Evolutionary conservation across 768 basidiomycete species (phyloP).

Genomic region (Suillus plorans): DNA sequence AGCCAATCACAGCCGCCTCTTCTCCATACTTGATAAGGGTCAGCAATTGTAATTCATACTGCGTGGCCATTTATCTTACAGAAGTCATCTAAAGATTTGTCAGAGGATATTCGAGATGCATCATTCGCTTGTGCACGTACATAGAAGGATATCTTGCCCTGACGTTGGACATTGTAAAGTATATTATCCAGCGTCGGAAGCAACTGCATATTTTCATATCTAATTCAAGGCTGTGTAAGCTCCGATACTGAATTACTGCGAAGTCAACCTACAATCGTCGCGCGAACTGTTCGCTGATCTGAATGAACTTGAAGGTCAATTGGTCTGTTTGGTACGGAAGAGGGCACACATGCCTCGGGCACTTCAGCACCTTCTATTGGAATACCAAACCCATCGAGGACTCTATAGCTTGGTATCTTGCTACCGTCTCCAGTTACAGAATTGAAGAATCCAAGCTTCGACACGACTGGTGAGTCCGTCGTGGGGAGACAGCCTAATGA

Average conservation of each 20-base stretch:
- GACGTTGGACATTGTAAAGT: constrained; percentile 89
- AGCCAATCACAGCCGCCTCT: constrained; percentile 87
- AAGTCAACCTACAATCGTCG: constrained; percentile 50
- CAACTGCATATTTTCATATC: constrained; percentile 78
- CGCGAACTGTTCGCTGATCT: constrained; percentile 72
- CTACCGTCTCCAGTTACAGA: constrained; percentile 59
- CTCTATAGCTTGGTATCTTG: constrained; percentile 82
- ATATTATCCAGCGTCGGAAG: constrained; percentile 85
- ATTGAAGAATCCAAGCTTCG: constrained; percentile 79
- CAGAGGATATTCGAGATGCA: neutral
- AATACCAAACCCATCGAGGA: constrained; percentile 79
- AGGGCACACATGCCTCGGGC: constrained; percentile 58
- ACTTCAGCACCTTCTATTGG: constrained; percentile 70
- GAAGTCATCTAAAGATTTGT: constrained; percentile 65
- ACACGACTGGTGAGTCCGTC: constrained; percentile 59
- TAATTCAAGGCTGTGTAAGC: constrained; percentile 19
- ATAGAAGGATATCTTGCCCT: constrained; percentile 91
- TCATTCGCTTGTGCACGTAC: constrained; percentile 42
- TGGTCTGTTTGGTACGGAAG: neutral
- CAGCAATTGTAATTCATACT: constrained; percentile 5
- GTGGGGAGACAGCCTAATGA: constrained; percentile 36
- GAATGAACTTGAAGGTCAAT: constrained; percentile 11
- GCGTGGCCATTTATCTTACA: constrained; percentile 43
- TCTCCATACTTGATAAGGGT: constrained; percentile 66
- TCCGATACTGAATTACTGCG: neutral